These are phyloP conservation scores for Incumbomyces lentus DNA, from an alignment of 2,329 filamentous ascomycete species.

Conservation along the genomic window DNA sequence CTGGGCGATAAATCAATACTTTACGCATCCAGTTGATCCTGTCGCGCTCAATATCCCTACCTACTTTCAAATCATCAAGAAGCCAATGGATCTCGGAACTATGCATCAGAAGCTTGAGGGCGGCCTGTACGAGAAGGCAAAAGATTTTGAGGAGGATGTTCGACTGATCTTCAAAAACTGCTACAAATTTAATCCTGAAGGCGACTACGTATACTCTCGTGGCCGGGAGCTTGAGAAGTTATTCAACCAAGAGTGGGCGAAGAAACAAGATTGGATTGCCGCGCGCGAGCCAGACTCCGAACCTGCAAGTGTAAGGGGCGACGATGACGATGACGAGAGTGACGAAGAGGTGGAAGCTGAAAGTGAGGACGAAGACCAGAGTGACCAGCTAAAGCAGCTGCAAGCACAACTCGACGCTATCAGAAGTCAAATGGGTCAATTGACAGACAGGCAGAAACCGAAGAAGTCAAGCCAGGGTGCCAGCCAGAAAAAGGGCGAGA, in stretches of 20 bases:
- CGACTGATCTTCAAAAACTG: constrained; percentile 81
- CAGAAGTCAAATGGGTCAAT: constrained; percentile 52
- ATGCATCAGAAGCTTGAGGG: constrained; percentile 64
- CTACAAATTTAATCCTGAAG: constrained; percentile 77
- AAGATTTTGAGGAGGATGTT: constrained; percentile 78
- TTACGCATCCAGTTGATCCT: constrained; percentile 78
- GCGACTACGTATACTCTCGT: constrained; percentile 61
- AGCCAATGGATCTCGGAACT: constrained; percentile 90
- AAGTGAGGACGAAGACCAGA: constrained; percentile 45
- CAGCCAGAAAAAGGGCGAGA: constrained; percentile 39
- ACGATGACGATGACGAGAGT: constrained; percentile 62
- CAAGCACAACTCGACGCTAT: constrained; percentile 66
- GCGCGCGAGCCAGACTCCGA: constrained; percentile 59
- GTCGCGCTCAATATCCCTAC: constrained; percentile 87
- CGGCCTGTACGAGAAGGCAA: constrained; percentile 69
- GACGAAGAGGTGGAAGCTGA: constrained; percentile 55
- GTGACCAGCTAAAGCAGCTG: constrained; percentile 53
- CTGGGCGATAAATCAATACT: constrained; percentile 57
- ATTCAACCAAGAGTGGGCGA: constrained; percentile 65
- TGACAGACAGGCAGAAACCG: constrained; percentile 38
- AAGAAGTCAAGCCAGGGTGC: constrained; percentile 43
- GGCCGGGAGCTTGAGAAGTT: constrained; percentile 64
- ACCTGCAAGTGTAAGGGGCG: constrained; percentile 53
- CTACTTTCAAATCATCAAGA: constrained; percentile 89
- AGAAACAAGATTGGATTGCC: constrained; percentile 72